Base-by-base conservation (phyloP, 1,284 basidiomycete species). In the Ceraceosorus bombacis region DNA sequence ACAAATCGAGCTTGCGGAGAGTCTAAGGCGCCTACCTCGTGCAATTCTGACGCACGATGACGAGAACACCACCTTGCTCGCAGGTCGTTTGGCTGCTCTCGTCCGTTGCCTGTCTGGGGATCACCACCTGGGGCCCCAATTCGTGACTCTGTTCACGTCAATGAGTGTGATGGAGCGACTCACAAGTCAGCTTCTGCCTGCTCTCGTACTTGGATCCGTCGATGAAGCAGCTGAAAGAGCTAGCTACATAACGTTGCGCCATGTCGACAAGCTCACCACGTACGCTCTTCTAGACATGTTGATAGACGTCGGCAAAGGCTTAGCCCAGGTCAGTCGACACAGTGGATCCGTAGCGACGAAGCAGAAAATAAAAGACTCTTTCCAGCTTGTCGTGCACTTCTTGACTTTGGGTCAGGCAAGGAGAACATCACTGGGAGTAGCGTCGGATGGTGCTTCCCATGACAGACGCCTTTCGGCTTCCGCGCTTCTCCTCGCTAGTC, bases 401-500 rank as follows among this genome's bases (percentile, higher is more conserved):
- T 27, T 27, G 27, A 27, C 27, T 27, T 27, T 27, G 27, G 27
- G 27, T 27, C 27, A 27, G 27, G 27, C 27, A 27, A 27, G 27
- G 27, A 27, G 27, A 27, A 27, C 27, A 27, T 27, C 27, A 27
- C 27, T 27, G 27, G 27, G 27, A 27, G 27, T 27, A 27, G 27
- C 27, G 27, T 27, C 27, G 27, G 27, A 27, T 27, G 27, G 27
- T 27, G 27, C 27, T 27, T 27, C 27, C 27, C 27, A 27, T 27
- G 27, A 27, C 27, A 27, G 27, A 27, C 27, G 27, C 27, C 27
- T 27, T 27, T 41, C 49, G 5, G 27, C 36, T 5, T 10, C 58
- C 2, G 60, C 61, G 43, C 57, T 74, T 0, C 57, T 68, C 4
- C 51, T 68, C 5, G 67, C 63, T 4, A 43, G 66, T 7, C 66